Evolutionary conservation across 2,329 filamentous ascomycete genomes (phyloP), one percentile per base, ranked within the genome.

Genomic region (Ophiostoma sp.): DNA sequence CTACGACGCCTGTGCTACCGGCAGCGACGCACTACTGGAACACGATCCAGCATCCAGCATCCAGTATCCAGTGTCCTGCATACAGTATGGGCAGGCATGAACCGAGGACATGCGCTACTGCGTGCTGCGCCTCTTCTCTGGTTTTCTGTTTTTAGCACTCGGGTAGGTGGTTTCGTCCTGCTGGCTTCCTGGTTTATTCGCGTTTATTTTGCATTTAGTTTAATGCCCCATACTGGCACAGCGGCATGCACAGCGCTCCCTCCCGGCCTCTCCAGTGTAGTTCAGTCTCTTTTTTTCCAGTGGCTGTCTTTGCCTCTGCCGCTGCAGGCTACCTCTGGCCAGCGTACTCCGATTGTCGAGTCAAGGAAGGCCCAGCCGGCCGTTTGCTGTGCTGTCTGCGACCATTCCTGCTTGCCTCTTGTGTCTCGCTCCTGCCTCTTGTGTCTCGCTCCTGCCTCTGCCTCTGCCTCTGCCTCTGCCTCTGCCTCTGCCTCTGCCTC

Each of bases 91-190:
- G 52, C 52, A 57, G 52, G 52, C 52, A 57, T 57, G 23, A 57
- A 57, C 52, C 23, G 44, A 48, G 41, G 8, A 20, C 44, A 57
- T 62, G 27, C 57, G 57, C 57, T 62, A 62, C 57, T 62, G 57
- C 57, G 57, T 62, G 57, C 57, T 62, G 57, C 57, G 57, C 57
- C 57, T 62, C 27, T 62, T 62, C 27, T 62, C 23, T 54, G 39
- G 15, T 20, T 48, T 13, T 23, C 52, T 23, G 52, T 27, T 57
- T 57, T 57, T 57, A 57, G 44, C 44, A 48, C 44, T 48, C 44
- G 44, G 44, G 44, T 10, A 15, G 20, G 44, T 48, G 44, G 17
- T 48, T 48, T 48, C 27, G 27, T 1, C 27, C 15, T 41, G 39
- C 15, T 11, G 39, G 13, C 39, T 48, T 20, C 6, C 44, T 48